Evolutionary conservation across 495 filamentous ascomycete species (phyloP).

Genomic region (Penicillium manginii): DNA sequence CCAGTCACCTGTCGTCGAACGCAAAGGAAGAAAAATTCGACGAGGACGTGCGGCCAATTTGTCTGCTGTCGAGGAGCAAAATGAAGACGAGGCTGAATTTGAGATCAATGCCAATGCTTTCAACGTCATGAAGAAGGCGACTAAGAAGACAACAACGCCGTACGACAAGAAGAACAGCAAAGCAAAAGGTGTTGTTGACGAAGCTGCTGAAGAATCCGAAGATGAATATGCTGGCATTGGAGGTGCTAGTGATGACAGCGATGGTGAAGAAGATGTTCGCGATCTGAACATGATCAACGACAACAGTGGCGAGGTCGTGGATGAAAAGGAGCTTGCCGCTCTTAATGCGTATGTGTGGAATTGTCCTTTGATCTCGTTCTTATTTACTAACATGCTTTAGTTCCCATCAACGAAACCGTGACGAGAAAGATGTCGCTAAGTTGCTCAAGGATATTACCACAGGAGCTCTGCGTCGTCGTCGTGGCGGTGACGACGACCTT

Average conservation of each 20-base stretch:
- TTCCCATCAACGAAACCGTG: slow-evolving; percentile 44
- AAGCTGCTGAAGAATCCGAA: slow-evolving; percentile 95
- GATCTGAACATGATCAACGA: slow-evolving; percentile 89
- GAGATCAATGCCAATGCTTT: slow-evolving; percentile 64
- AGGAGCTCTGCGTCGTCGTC: slow-evolving; percentile 79
- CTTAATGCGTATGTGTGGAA: slow-evolving; percentile 76
- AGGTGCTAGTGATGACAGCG: slow-evolving; percentile 86
- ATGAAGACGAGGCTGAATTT: slow-evolving; percentile 34
- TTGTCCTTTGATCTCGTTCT: background rate
- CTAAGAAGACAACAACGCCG: slow-evolving; percentile 54
- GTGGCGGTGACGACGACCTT: slow-evolving; percentile 70
- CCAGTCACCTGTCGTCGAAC: slow-evolving; percentile 63
- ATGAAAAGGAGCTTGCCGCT: slow-evolving; percentile 81
- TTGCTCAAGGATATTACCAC: slow-evolving; percentile 90
- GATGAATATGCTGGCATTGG: slow-evolving; percentile 97
- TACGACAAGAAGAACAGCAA: slow-evolving; percentile 89
- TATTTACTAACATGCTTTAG: slow-evolving; percentile 30
- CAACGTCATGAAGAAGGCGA: slow-evolving; percentile 72
- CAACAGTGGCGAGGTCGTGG: slow-evolving; percentile 70
- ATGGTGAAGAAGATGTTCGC: slow-evolving; percentile 68
- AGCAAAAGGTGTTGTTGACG: slow-evolving; percentile 84
- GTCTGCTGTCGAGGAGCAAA: slow-evolving; percentile 47
- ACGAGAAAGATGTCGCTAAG: slow-evolving; percentile 84
- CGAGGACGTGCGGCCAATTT: slow-evolving; percentile 40
- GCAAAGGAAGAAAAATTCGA: slow-evolving; percentile 62